These are phyloP conservation scores for Colletotrichum sublineola DNA, from an alignment of 2,329 filamentous ascomycete species.

Conservation along the genomic window DNA sequence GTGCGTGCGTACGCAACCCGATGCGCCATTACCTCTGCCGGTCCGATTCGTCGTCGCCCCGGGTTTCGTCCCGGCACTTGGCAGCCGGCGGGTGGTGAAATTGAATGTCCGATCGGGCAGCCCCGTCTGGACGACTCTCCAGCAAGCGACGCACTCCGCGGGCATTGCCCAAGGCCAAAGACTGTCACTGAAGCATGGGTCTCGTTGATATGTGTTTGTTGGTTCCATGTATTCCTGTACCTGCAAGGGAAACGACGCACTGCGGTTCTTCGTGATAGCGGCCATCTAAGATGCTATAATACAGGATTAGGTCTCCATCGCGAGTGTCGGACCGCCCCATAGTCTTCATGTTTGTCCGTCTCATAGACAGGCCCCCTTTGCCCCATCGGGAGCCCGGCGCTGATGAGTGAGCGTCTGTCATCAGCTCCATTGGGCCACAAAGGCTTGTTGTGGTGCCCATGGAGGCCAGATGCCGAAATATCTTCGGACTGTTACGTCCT, in stretches of 20 bases:
- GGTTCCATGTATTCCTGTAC: neutral
- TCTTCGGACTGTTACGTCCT: neutral
- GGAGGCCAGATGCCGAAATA: constrained; percentile 1
- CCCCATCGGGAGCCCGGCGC: neutral
- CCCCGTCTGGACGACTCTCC: constrained; percentile 11
- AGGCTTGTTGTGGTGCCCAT: neutral
- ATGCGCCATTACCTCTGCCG: neutral
- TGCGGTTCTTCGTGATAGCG: neutral
- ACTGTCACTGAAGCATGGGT: constrained; percentile 2
- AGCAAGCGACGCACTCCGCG: neutral
- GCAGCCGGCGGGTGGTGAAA: neutral
- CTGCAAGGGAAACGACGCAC: neutral
- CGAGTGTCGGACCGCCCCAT: neutral
- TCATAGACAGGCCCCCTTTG: neutral
- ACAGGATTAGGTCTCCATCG: too few relatives aligned
- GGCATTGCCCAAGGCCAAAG: neutral
- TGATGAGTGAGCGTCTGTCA: neutral
- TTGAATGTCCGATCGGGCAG: neutral
- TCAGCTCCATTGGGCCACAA: neutral
- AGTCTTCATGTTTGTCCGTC: neutral
- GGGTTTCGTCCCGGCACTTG: constrained; percentile 20
- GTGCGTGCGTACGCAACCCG: constrained; percentile 1
- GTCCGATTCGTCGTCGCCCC: constrained; percentile 18
- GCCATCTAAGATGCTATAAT: neutral
- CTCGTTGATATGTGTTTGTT: constrained; percentile 12